Base-by-base conservation (phyloP, 805 yeast genomes). In the Wickerhamomyces chambardii region DNA sequence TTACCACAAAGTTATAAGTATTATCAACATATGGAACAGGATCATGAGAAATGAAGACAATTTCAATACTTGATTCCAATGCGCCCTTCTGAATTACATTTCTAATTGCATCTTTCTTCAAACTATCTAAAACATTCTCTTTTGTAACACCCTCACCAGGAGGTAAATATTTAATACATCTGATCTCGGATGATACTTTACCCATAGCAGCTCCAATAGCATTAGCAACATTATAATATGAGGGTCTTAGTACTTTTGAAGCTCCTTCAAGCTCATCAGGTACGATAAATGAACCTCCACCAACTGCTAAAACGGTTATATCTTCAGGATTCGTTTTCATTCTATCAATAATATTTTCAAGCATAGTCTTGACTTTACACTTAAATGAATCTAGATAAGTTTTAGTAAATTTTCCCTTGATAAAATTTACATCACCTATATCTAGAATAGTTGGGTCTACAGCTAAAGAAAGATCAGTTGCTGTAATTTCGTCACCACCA, bases 141-240 rank as follows among this genome's bases (percentile, higher is more conserved):
- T 48, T 48, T 5, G 41, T 34, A 8, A 17, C 4, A 12, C 12
- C 11, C 11, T 19, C 14, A 11, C 22, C 15, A 15, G 33, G 35
- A 7, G 33, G 21, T 6, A 38, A 14, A 22, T 42, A 39, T 21
- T 28, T 37, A 26, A 36, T 38, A 8, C 30, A 33, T n/a, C 44
- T 45, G 7, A 52, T 39, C n/a, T 48, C 49, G 8, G 59, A 48
- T 5, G 70, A 61, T 5, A 68, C 51, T 40, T 66, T 66, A 17
- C 68, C 70, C 50, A 66, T 46, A 5, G 72, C 72, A 19, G 73
- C 71, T 31, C 73, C 73, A 35, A 69, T 65, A 4, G 74, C 75
- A 49, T 69, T 69, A 6, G 73, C 73, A 35, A 66, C 69, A 29
- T 58, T 56, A 45, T 47, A 59, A 40, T 40, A 66, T 22, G 62